These are phyloP conservation scores for Teratosphaeria pseudoeucalypti DNA, from an alignment of 2,329 filamentous ascomycete species.

Conservation along the genomic window DNA sequence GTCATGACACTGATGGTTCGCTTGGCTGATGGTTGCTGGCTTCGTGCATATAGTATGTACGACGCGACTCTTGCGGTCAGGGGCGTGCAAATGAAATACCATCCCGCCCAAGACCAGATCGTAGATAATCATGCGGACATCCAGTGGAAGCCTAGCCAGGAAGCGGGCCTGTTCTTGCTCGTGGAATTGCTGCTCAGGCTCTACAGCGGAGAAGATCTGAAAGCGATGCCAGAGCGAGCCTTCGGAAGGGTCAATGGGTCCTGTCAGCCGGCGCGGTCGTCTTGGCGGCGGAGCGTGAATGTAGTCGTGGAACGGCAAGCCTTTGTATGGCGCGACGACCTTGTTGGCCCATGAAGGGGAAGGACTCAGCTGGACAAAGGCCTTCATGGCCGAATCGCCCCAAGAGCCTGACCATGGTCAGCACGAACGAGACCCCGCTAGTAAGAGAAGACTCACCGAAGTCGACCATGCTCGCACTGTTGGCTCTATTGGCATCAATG, in stretches of 20 bases:
- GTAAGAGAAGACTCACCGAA: not conserved
- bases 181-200: slow-evolving; percentile 13
- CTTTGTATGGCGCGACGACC: slow-evolving; percentile 20
- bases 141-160: slow-evolving; percentile 20
- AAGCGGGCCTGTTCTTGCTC: slow-evolving; percentile 16
- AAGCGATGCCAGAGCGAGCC: slow-evolving; percentile 17
- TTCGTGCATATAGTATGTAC: slow-evolving; percentile 17
- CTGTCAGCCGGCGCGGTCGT: slow-evolving; percentile 19
- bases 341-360: slow-evolving; percentile 23
- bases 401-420: slow-evolving; percentile 15
- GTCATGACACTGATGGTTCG: slow-evolving; percentile 19
- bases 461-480: not conserved
- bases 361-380: slow-evolving; percentile 19
- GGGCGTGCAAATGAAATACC: slow-evolving; percentile 18
- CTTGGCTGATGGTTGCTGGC: slow-evolving; percentile 14
- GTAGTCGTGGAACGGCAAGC: slow-evolving; percentile 23
- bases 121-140: slow-evolving; percentile 25
- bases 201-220: slow-evolving; percentile 13
- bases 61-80: slow-evolving; percentile 17
- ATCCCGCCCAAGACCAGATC: slow-evolving; percentile 22
- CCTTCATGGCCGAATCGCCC: slow-evolving; percentile 18
- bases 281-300: slow-evolving; percentile 17
- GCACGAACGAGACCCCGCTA: not conserved
- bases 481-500: not conserved
- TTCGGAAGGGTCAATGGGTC: slow-evolving; percentile 13